Percentiles rank a stretch among this genome's conserved stretches.
phyloP scores from a whole-genome alignment of 2,329 filamentous ascomycete species.

The Colletotrichum tanaceti region DNA sequence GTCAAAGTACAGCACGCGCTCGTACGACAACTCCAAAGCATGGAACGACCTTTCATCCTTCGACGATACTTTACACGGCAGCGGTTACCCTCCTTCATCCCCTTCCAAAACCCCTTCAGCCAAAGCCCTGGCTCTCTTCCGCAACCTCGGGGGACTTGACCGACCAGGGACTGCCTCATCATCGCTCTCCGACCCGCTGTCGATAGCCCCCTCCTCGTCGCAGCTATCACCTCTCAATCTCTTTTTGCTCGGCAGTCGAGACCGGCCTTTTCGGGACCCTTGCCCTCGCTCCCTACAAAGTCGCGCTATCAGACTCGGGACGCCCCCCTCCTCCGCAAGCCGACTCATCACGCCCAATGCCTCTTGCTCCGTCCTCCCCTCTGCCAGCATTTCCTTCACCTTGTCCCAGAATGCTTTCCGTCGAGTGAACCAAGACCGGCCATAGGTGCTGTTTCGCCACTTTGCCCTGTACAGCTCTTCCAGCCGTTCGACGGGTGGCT shows the following conservation, averaged over 20 bases:
- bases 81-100: no score
- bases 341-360: slow-evolving; percentile 22
- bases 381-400: slow-evolving; percentile 25
- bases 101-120: no score
- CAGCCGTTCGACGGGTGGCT: slow-evolving; percentile 31
- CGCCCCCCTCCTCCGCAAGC: background rate
- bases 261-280: background rate
- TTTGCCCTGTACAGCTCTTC: slow-evolving; percentile 32
- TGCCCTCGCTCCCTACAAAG: slow-evolving; percentile 15
- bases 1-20: no score
- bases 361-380: slow-evolving; percentile 27
- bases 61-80: no score
- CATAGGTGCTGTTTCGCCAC: slow-evolving; percentile 32
- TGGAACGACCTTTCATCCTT: no score
- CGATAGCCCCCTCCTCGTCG: background rate
- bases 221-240: background rate
- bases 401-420: slow-evolving; percentile 37
- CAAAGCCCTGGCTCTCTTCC: background rate
- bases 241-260: background rate
- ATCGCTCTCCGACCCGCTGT: background rate
- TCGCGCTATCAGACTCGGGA: slow-evolving; percentile 20
- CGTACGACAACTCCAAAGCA: no score
- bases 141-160: background rate
- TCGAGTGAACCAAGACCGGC: slow-evolving; percentile 37
- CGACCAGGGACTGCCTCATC: background rate